These are phyloP conservation scores for Auriscalpium microsporum DNA, from an alignment of 768 basidiomycete species.

Conservation along the genomic window DNA sequence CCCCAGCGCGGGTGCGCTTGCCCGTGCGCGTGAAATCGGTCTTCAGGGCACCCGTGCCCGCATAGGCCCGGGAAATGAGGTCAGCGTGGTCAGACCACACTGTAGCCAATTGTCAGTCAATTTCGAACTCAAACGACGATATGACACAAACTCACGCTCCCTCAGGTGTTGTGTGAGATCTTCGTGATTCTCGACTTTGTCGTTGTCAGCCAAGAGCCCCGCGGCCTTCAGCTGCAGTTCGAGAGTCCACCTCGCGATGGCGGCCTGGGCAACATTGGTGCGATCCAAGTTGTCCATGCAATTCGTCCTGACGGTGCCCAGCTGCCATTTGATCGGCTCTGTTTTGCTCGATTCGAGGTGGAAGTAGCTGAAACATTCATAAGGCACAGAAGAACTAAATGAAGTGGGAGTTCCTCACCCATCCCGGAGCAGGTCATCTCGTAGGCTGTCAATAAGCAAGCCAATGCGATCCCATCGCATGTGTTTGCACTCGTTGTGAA, in stretches of 20 bases:
- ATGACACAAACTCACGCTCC: constrained; percentile 52
- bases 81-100: constrained; percentile 99
- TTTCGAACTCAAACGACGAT: not conserved
- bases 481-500: constrained; percentile 89
- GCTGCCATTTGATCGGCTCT: constrained; percentile 52
- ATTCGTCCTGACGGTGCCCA: constrained; percentile 81
- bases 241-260: constrained; percentile 80
- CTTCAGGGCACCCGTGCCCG: constrained; percentile 92
- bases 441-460: constrained; percentile 67
- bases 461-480: constrained; percentile 94
- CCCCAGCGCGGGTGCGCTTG: constrained; percentile 73
- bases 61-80: constrained; percentile 81
- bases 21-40: constrained; percentile 95
- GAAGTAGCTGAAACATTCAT: constrained; percentile 56
- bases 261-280: constrained; percentile 93
- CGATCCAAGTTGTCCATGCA: constrained; percentile 98
- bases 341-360: constrained; percentile 44
- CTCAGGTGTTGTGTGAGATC: constrained; percentile 77
- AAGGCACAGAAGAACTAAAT: not conserved
- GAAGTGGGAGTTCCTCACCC: constrained; percentile 39
- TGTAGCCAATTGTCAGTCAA: constrained; percentile 24
- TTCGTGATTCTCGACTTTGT: constrained; percentile 75
- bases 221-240: constrained; percentile 66
- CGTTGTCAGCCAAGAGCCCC: constrained; percentile 63
- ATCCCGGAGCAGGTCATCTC: constrained; percentile 57